phyloP scores from a whole-genome alignment of 108 stramenopile genomes.

The Epithemia pelagica region DNA sequence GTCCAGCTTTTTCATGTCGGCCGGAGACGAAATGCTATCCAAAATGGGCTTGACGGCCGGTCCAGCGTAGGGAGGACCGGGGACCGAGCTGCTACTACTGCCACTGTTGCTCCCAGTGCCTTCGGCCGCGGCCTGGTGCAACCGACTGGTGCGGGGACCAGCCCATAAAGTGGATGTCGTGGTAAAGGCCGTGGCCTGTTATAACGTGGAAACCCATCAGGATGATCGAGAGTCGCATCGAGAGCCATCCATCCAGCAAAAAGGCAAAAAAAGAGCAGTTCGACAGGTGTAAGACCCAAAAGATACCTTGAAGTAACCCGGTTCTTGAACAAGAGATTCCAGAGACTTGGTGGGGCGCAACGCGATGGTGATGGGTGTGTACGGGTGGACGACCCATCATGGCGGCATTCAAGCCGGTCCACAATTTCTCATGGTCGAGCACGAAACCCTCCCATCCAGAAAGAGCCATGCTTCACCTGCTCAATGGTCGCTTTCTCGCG shows the following conservation, averaged over 20 bases:
- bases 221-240: not conserved
- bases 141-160: constrained; percentile 2
- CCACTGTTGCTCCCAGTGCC: not conserved
- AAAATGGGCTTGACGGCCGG: constrained; percentile 87
- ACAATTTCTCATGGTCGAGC: too few relatives aligned
- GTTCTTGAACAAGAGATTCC: not conserved
- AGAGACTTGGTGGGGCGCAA: not conserved
- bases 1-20: constrained; percentile 84
- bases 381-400: too few relatives aligned
- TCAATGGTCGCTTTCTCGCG: too few relatives aligned
- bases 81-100: constrained; percentile 5
- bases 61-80: constrained; percentile 74
- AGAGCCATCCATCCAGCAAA: too few relatives aligned
- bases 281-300: not conserved
- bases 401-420: too few relatives aligned
- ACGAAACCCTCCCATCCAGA: too few relatives aligned
- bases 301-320: not conserved
- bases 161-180: constrained; percentile 3
- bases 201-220: not conserved
- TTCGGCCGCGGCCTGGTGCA: not conserved
- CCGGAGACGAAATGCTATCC: constrained; percentile 74
- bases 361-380: too few relatives aligned
- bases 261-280: not conserved
- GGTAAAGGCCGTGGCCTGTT: constrained; percentile 9
- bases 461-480: too few relatives aligned